Evolutionary conservation across 495 filamentous ascomycete genomes (phyloP), one percentile per base, ranked within the genome.

Genomic region (Gamarada debralockiae): DNA sequence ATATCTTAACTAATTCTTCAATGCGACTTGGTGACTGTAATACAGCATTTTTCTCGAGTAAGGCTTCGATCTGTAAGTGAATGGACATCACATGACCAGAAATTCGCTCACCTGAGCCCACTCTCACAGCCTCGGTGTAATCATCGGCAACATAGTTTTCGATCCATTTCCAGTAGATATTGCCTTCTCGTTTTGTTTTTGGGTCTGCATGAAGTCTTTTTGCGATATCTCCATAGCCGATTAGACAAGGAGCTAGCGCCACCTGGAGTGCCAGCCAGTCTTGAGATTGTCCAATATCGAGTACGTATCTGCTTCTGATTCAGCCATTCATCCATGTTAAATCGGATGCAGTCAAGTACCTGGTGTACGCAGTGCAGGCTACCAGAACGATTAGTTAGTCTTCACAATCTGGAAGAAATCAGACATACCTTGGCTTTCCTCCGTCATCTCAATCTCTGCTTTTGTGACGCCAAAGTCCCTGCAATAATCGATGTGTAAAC

Each of bases 81-180:
- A 31, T 29, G 18, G 13, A 7, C n/a, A 13, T 14, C 15, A 31
- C 13, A 21, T 48, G 24, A 24, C 15, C 13, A 46, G 22, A 13
- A 14, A 21, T 9, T 13, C 38, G 62, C 72, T 70, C 65, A 89
- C 89, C 82, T 45, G 75, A 81, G 38, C 87, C 87, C 2, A 79
- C 70, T 51, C 68, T 71, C 33, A 92, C 83, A 8, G 88, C 85
- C 41, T 84, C 72, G 3, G 70, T 65, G 57, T 92, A 95, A 63
- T 93, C 87, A 14, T 87, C 82, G 4, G 81, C 84, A 12, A 85
- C 80, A 67, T 96, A 96, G 55, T 86, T 92, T 65, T 89, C 69
- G 41, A 97, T 87, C 92, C 92, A 97, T 45, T 84, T 78, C 84
- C 84, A 92, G 70, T 92, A 97, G n/a, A 69, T 70, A 65, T 95